These are phyloP conservation scores for Auxenochlorella pyrenoidosa DNA, from an alignment of 139 green algal genomes.

Conservation along the genomic window DNA sequence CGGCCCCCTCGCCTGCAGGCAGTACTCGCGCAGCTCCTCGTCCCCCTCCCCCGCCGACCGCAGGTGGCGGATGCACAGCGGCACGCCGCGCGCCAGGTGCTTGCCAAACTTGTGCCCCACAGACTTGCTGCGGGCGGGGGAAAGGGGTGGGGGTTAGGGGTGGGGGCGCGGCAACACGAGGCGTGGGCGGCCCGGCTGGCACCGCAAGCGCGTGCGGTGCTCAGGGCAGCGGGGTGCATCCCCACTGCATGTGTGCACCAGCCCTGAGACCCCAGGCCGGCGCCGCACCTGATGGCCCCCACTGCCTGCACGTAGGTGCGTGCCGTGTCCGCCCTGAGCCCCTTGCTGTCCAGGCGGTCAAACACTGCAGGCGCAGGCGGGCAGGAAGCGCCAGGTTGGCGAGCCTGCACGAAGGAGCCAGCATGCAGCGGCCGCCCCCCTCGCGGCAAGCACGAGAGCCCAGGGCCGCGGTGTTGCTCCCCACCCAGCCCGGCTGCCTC, in stretches of 20 bases:
- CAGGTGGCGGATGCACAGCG: conserved; percentile 74
- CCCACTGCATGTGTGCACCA: background rate
- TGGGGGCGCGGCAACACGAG: background rate
- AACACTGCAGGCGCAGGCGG: conserved; percentile 48
- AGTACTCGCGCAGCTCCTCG: conserved; percentile 88
- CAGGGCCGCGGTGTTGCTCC: too few species aligned
- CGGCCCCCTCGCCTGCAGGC: conserved; percentile 70
- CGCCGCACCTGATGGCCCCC: conserved; percentile 67
- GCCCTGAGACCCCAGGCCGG: background rate
- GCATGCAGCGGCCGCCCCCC: background rate
- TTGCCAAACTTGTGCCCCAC: conserved; percentile 84
- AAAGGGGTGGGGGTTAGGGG: background rate
- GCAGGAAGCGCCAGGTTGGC: background rate
- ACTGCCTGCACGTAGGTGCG: conserved; percentile 83
- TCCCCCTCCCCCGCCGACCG: conserved; percentile 71
- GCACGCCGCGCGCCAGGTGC: conserved; percentile 69
- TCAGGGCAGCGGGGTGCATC: background rate
- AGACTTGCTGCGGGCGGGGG: conserved; percentile 48
- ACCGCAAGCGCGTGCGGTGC: background rate
- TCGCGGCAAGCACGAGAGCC: background rate
- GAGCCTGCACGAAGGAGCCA: background rate
- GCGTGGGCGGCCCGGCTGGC: too few species aligned
- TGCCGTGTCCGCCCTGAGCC: conserved; percentile 67
- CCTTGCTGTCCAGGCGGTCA: conserved; percentile 53
- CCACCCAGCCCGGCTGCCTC: too few species aligned